Conservation (phyloP, 176 grass and related monocot species). For the Olyra latifolia region DNA sequence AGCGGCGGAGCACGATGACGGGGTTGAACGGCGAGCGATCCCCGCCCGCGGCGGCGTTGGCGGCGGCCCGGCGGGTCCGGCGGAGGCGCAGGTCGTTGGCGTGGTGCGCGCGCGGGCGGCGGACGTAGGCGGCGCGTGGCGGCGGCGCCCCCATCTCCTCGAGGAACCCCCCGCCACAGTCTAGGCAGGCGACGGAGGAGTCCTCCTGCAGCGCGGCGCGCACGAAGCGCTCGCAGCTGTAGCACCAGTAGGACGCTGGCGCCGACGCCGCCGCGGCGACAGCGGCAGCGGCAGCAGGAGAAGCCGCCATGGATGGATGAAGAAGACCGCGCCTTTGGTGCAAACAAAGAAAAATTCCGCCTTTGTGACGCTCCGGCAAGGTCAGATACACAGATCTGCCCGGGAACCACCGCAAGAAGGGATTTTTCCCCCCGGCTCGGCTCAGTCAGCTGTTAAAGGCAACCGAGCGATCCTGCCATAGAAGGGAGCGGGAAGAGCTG, state of each 20-base stretch:
- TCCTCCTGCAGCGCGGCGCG: constrained; percentile 29
- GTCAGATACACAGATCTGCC: constrained; percentile 46
- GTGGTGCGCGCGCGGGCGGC: constrained; percentile 47
- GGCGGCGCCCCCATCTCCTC: constrained; percentile 73
- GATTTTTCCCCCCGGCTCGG: neutral
- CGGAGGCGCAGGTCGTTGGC: constrained; percentile 42
- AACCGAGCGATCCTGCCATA: neutral
- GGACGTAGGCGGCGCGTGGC: constrained; percentile 16
- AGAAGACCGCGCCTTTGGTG: neutral
- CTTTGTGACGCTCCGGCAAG: neutral
- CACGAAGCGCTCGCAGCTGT: constrained; percentile 89
- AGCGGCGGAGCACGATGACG: constrained; percentile 81
- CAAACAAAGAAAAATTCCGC: neutral
- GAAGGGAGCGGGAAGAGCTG: neutral
- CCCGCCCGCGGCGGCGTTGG: neutral
- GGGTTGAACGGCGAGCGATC: constrained; percentile 85
- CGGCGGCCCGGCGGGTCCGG: constrained; percentile 31
- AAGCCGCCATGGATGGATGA: neutral
- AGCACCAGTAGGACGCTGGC: constrained; percentile 88
- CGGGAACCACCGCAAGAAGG: neutral
- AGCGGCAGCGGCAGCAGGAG: too few relatives aligned
- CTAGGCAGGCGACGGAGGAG: constrained; percentile 55
- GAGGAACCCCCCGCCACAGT: constrained; percentile 86
- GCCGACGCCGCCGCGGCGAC: neutral
- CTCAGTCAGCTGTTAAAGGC: neutral